Percentiles rank a stretch among this genome's conserved stretches.
phyloP scores from a whole-genome alignment of 73 alveolate genomes.

The Paramecium bursaria region DNA sequence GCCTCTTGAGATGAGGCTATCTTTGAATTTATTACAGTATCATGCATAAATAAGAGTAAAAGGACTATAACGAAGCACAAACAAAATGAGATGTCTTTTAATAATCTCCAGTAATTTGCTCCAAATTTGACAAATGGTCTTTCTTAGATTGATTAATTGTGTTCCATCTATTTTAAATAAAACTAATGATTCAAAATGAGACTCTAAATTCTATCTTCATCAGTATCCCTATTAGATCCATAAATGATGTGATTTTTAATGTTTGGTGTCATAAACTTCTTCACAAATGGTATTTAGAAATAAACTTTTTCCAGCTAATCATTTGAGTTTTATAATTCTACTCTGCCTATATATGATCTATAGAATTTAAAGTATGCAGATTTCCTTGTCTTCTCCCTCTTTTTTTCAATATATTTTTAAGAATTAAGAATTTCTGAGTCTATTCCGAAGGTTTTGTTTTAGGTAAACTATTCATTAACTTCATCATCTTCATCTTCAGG shows the following conservation, averaged over 20 bases:
- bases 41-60: conserved; percentile 48
- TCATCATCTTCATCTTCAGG: neutral
- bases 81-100: conserved; percentile 55
- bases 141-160: conserved; percentile 26
- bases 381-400: too few species aligned
- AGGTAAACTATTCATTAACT: neutral
- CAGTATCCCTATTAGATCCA: conserved; percentile 68
- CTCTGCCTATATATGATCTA: conserved; percentile 40
- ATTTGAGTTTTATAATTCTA: conserved; percentile 16
- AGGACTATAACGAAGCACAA: conserved; percentile 58
- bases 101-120: conserved; percentile 59
- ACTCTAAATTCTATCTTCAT: conserved; percentile 66
- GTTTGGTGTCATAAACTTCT: conserved; percentile 62
- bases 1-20: conserved; percentile 27
- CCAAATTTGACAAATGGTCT: conserved; percentile 36
- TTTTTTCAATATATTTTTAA: too few species aligned
- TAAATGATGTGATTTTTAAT: conserved; percentile 57
- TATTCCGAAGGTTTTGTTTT: too few species aligned
- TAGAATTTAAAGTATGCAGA: conserved; percentile 27
- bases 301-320: conserved; percentile 28
- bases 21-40: conserved; percentile 31
- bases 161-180: conserved; percentile 38
- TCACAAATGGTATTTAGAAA: conserved; percentile 64
- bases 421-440: too few species aligned
- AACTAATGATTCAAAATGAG: conserved; percentile 21